Base-by-base conservation (phyloP, 257 asterid genomes). In the Solanum lycopersicoides region DNA sequence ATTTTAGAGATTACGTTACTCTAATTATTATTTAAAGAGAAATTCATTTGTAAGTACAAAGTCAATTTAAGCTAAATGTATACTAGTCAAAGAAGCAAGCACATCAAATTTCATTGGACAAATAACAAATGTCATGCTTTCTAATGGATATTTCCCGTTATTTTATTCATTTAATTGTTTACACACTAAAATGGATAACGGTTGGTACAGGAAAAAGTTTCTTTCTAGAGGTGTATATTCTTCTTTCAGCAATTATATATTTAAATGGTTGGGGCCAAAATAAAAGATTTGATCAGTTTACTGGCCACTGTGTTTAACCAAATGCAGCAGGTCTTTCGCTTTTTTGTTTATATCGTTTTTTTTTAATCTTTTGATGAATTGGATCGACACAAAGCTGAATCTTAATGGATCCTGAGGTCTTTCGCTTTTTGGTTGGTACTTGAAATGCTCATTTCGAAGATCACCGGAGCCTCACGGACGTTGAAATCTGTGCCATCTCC, bases 401-500 rank as follows among this genome's bases (percentile, higher is more conserved):
- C 2, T 37, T 6, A 37, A 1, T 37, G 39, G 39, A 37, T 37
- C 7, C 0, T 5, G 39, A 71, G 4, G 14, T 4, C 3, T 32
- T 30, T 28, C 20, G 12, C 76, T 30, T 15, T 30, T 32, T 66
- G 20, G 37, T 66, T 66, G 74, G n/a, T 69, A 15, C 41, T 94
- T 80, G 95, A 93, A 88, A 74, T 88, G 41, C 50, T 96, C 88
- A 25, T 95, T 88, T 94, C 92, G 89, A 94, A 63, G 94, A 96
- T 47, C 97, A 91, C 73, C 89, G 53, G 84, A 95, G 96, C 91
- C 89, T 96, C 30, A 97, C 92, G 1, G 99, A 96, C 65, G 97
- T 94, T 32, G 98, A 94, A 45, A 89, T 96, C 14, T 93, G 93
- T 80, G 92, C 99, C 75, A 94, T 96, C 93, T 96, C 98, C 7